Percentiles rank a stretch among this genome's conserved stretches.
Conservation (phyloP, 2,329 filamentous ascomycete species). For the Neoascochyta sp. region DNA sequence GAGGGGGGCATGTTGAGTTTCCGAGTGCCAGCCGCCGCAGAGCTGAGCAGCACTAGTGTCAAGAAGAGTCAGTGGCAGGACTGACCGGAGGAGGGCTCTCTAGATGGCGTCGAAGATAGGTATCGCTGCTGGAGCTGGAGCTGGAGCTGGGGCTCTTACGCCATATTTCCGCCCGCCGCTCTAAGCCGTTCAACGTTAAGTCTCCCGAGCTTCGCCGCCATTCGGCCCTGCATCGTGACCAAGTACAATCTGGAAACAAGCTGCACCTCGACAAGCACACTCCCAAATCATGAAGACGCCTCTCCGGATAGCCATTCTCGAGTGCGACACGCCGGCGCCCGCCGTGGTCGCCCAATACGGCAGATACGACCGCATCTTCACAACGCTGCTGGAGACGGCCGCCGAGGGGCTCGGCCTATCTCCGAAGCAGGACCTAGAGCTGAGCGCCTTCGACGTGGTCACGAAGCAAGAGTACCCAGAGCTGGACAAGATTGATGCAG, state of each 20-base stretch:
- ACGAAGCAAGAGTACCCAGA: slow-evolving; percentile 65
- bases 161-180: no score
- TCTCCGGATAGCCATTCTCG: slow-evolving; percentile 79
- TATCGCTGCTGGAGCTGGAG: no score
- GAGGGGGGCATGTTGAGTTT: no score
- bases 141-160: no score
- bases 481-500: slow-evolving; percentile 71
- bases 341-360: slow-evolving; percentile 62
- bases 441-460: slow-evolving; percentile 70
- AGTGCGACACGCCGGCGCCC: slow-evolving; percentile 75
- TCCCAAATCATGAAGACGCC: slow-evolving; percentile 32
- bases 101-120: no score
- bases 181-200: slow-evolving; percentile 3
- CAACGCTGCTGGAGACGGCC: slow-evolving; percentile 49
- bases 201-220: slow-evolving; percentile 5
- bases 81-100: no score
- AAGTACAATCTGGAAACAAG: slow-evolving; percentile 2
- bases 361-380: slow-evolving; percentile 64
- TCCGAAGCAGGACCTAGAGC: slow-evolving; percentile 47
- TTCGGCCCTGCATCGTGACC: slow-evolving; percentile 1
- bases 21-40: no score
- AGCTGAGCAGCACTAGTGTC: no score
- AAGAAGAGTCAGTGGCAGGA: no score
- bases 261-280: background rate
- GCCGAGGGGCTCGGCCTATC: slow-evolving; percentile 47